A percentile compares a stretch with the other conserved stretches of the same genome.
Conservation (phyloP, 257 asterid species). For the Solanum peruvianum region DNA sequence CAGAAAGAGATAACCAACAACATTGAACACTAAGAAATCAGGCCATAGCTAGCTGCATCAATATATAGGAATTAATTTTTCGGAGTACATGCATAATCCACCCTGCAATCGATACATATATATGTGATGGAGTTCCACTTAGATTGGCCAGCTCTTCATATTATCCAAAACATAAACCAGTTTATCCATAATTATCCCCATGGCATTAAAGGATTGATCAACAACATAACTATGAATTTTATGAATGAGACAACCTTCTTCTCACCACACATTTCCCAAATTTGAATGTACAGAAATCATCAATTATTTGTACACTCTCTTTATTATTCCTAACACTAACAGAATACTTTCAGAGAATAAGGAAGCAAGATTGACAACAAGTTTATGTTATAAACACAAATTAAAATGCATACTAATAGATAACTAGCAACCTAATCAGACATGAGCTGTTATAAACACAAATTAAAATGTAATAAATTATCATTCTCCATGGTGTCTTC, state of each 20-base stretch:
- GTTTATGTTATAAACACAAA: too few species aligned
- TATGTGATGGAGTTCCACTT: neutral
- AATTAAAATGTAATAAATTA: slow-evolving; percentile 17
- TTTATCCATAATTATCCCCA: slow-evolving; percentile 46
- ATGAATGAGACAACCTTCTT: slow-evolving; percentile 9
- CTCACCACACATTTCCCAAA: slow-evolving; percentile 29
- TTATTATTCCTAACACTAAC: neutral
- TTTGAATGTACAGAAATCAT: neutral
- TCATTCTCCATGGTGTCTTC: neutral
- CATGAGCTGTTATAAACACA: too few species aligned
- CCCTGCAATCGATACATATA: neutral
- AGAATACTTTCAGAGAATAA: neutral
- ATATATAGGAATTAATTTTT: too few species aligned
- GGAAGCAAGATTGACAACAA: slow-evolving; percentile 30
- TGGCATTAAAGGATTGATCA: too few species aligned
- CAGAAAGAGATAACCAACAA: too few species aligned
- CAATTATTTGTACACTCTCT: neutral
- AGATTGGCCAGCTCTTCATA: neutral
- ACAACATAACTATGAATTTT: slow-evolving; percentile 4
- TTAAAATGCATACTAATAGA: too few species aligned
- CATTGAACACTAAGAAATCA: too few species aligned
- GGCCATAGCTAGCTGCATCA: too few species aligned
- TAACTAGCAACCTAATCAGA: too few species aligned
- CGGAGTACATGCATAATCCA: too few species aligned
- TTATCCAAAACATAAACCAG: slow-evolving; percentile 17